Conservation (phyloP, 495 filamentous ascomycete genomes). For the Cairneyella variabilis region DNA sequence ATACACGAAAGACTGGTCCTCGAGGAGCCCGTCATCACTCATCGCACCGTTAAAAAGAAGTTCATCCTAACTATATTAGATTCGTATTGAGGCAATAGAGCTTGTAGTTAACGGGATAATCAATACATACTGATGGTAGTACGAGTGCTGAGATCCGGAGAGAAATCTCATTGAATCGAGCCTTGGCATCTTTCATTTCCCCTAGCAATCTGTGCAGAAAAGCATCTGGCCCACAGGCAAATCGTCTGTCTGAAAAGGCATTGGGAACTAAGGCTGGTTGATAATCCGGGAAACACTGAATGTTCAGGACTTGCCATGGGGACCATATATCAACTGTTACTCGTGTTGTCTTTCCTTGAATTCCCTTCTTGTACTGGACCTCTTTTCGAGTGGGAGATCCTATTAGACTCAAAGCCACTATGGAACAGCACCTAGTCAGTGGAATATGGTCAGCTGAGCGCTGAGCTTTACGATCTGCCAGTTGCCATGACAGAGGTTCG, state of each 20-base stretch:
- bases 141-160: constrained; percentile 42
- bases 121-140: constrained; percentile 35
- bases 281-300: constrained; percentile 49
- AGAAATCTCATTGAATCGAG: constrained; percentile 43
- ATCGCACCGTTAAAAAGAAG: constrained; percentile 49
- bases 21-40: constrained; percentile 50
- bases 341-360: constrained; percentile 30
- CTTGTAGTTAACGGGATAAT: not conserved
- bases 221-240: constrained; percentile 48
- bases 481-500: constrained; percentile 47
- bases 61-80: no score
- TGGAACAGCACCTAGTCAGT: constrained; percentile 42
- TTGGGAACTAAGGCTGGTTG: constrained; percentile 38
- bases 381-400: constrained; percentile 32
- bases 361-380: constrained; percentile 31
- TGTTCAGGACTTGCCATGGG: constrained; percentile 44
- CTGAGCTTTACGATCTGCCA: constrained; percentile 18
- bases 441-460: constrained; percentile 40
- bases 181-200: constrained; percentile 48
- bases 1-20: constrained; percentile 49
- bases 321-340: constrained; percentile 37
- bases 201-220: constrained; percentile 43
- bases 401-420: constrained; percentile 43
- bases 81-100: no score
- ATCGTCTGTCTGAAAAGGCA: constrained; percentile 38